Base-by-base conservation (phyloP, 768 basidiomycete genomes). In the Mycena maculata region DNA sequence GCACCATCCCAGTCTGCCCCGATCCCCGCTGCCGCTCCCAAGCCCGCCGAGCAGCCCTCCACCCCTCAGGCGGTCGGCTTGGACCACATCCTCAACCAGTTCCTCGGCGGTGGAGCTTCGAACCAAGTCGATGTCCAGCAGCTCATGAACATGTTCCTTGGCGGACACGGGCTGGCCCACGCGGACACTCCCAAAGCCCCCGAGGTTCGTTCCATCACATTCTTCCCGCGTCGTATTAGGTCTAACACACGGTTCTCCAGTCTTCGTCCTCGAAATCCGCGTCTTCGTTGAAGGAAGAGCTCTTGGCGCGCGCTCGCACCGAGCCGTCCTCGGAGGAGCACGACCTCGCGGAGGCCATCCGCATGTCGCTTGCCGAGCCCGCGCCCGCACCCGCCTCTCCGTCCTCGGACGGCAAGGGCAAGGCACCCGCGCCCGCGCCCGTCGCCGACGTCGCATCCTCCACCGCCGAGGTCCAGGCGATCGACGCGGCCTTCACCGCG, bases 321-420 rank as follows among this genome's bases (percentile, higher is more conserved):
- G 47, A 68, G 28, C 58, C 73, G 18, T 71, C 74, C 16, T 65
- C 72, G 16, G 81, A 82, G 70, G 74, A 80, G 42, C 75, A 74
- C n/a, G 83, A 84, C 52, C 82, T 81, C 27, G 79, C 80, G 31
- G 78, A 82, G 60, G 81, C 80, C 30, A 76, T 82, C 61, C 73
- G 82, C 56, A 76, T 77, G 59, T 82, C 81, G 25, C 76, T 81
- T 25, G 53, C 70, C 16, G 75, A 76, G n/a, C 18, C 71, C 30
- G 18, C 23, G n/a, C 48, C 50, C 11, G 49, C 72, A 28, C 49
- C 63, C 22, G 8, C 47, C 22, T 12, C 71, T 31, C 44, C 67
- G 12, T 33, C 71, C 18, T 30, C 64, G 13, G 36, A 65, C 16
- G 9, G 72, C 42, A 85, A 85, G 54, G 84, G 81, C n/a, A 85